Base-by-base conservation (phyloP, 2,329 filamentous ascomycete species). In the Calonectria pseudoturangicola region DNA sequence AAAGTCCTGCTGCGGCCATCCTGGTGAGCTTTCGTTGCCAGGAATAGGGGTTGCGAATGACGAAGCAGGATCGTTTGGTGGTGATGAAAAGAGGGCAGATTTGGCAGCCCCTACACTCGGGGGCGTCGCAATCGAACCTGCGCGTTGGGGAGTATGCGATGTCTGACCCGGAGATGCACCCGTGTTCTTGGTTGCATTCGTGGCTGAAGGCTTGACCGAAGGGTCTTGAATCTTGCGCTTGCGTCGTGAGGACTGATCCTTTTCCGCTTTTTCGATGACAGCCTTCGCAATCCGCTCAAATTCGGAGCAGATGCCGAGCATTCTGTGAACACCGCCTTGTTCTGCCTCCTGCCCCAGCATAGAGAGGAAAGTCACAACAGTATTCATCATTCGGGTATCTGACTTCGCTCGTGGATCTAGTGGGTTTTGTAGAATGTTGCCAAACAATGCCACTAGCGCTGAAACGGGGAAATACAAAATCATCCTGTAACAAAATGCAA, bases 391-490 rank as follows among this genome's bases (percentile, higher is more conserved):
- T 76, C 94, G 93, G 18, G 97, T 92, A 82, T 99, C 97, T 1
- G 95, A 95, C 68, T 95, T 92, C 50, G 96, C 96, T 56, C 95
- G 91, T 1, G 94, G 92, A 81, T 99, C 97, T 71, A 96, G 91
- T 0, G 97, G 97, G 78, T 98, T 98, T 82, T 99, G 97, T 0
- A 99, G 85, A 58, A 98, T 97, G 80, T 98, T 98, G 72, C 96
- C 96, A 80, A 99, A 99, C 2, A 99, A 87, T 0, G 97, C 98
- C 54, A 99, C 95, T 5, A 98, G 90, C 1, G 97, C 94, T 0
- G 97, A 98, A 10, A 99, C 96, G 0, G 97, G 97, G 85, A 98
- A 99, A 84, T 99, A 99, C 13, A 98, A 87, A 76, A 98, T 95
- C 81, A 99, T 90, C 95, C 91, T 93, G 72, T 12, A 41, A 9